These are phyloP conservation scores for Colletotrichum magnum DNA, from an alignment of 2,329 filamentous ascomycete genomes.

Conservation along the genomic window DNA sequence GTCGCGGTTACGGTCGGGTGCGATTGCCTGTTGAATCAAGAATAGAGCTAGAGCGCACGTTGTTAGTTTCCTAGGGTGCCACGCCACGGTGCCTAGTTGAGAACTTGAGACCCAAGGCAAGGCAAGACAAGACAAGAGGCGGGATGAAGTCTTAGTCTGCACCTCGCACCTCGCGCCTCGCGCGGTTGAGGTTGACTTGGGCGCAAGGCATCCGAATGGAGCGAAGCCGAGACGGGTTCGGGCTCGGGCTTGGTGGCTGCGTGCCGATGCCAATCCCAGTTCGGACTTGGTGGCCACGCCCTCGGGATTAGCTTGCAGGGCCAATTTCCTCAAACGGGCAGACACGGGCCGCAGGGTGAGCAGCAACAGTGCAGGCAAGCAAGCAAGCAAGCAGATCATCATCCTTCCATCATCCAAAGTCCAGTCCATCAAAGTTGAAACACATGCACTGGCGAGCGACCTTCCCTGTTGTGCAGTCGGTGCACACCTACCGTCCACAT, in stretches of 20 bases:
- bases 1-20: neutral
- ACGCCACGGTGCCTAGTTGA: too few species aligned
- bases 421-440: slow-evolving; percentile 33
- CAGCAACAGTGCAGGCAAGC: slow-evolving; percentile 1
- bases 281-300: slow-evolving; percentile 29
- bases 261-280: slow-evolving; percentile 31
- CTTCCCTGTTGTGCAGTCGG: slow-evolving; percentile 1
- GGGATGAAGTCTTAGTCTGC: slow-evolving; percentile 11
- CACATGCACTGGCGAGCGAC: slow-evolving; percentile 25
- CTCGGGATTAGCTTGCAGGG: slow-evolving; percentile 35
- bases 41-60: slow-evolving; percentile 1
- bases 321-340: slow-evolving; percentile 36
- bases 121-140: neutral
- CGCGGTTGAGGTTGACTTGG: slow-evolving; percentile 4
- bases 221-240: slow-evolving; percentile 30
- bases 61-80: neutral
- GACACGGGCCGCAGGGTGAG: slow-evolving; percentile 35
- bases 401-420: neutral
- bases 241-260: slow-evolving; percentile 24
- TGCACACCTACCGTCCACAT: neutral
- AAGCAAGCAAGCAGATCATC: too few species aligned
- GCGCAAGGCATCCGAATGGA: slow-evolving; percentile 23
- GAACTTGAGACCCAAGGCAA: too few species aligned
- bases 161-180: slow-evolving; percentile 8
- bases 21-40: slow-evolving; percentile 12